A percentile compares a stretch with the other conserved stretches of the same genome.
Conservation (phyloP, 1,139 yeast species). For the Saccharomycopsis hybrid region DNA sequence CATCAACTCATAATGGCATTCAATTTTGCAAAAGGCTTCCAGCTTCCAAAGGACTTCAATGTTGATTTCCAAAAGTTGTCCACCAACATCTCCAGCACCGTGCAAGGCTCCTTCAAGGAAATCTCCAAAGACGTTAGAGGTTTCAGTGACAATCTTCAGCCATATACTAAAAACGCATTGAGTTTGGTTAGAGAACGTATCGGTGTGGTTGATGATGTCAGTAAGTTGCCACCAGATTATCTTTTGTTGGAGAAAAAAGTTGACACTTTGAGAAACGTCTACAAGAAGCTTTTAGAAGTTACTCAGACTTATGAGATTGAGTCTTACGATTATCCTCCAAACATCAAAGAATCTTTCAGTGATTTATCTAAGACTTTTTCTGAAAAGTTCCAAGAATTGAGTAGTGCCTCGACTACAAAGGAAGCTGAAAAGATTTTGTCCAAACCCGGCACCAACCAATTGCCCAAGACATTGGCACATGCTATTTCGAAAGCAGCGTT, state of each 20-base stretch:
- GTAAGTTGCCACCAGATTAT: slow-evolving; percentile 71
- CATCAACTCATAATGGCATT: slow-evolving; percentile 21
- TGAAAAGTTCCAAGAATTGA: slow-evolving; percentile 50
- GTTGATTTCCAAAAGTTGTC: slow-evolving; percentile 19
- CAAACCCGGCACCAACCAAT: slow-evolving; percentile 24
- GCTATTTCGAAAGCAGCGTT: slow-evolving; percentile 43
- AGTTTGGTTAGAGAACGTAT: slow-evolving; percentile 62
- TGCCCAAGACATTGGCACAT: slow-evolving; percentile 46
- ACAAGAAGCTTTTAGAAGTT: slow-evolving; percentile 52
- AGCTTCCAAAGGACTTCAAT: slow-evolving; percentile 19
- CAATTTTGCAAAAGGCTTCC: slow-evolving; percentile 21
- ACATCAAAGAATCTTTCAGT: slow-evolving; percentile 48
- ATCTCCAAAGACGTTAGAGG: slow-evolving; percentile 19
- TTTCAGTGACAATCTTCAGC: slow-evolving; percentile 28
- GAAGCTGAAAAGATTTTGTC: slow-evolving; percentile 51
- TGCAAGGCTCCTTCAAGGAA: slow-evolving; percentile 20
- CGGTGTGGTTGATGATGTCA: slow-evolving; percentile 64
- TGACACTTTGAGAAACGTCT: slow-evolving; percentile 53
- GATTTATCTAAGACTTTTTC: slow-evolving; percentile 55
- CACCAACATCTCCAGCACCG: slow-evolving; percentile 13
- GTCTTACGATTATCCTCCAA: slow-evolving; percentile 72
- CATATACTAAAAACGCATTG: slow-evolving; percentile 53
- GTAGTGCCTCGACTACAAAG: slow-evolving; percentile 55
- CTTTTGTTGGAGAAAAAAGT: slow-evolving; percentile 58
- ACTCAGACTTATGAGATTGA: slow-evolving; percentile 55